Evolutionary conservation across 306 rosid species (phyloP).

Genomic region (Pterocarpus macrocarpus): DNA sequence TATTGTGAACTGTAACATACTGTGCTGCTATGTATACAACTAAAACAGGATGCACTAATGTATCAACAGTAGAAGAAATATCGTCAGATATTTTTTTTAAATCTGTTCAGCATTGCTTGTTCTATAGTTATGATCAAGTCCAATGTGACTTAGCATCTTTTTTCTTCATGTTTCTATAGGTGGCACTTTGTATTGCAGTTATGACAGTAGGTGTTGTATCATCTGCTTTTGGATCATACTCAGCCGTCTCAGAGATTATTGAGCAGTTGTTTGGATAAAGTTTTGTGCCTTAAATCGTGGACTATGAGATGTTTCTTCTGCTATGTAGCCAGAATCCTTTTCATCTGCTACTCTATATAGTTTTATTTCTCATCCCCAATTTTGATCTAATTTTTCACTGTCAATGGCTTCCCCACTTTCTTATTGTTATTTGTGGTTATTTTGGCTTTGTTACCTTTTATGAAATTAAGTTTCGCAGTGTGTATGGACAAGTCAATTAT

Average conservation of each 20-base stretch:
- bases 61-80: background rate
- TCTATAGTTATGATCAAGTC: slow-evolving; percentile 2
- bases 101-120: background rate
- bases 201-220: slow-evolving; percentile 64
- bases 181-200: slow-evolving; percentile 58
- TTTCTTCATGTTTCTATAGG: slow-evolving; percentile 53
- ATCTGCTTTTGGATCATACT: slow-evolving; percentile 68
- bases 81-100: background rate
- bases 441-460: background rate
- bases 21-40: background rate
- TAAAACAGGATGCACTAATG: background rate
- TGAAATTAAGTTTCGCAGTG: too few relatives aligned
- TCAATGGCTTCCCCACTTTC: background rate
- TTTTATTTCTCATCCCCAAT: slow-evolving; percentile 1
- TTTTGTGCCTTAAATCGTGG: background rate
- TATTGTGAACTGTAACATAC: slow-evolving; percentile 9
- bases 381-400: background rate
- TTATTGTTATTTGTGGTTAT: background rate
- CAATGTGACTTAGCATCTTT: background rate
- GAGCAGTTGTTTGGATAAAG: slow-evolving; percentile 57
- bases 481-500: too few relatives aligned
- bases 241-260: slow-evolving; percentile 68
- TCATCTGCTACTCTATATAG: background rate
- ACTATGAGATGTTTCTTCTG: background rate
- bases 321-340: slow-evolving; percentile 6